Evolutionary conservation across 2,329 filamentous ascomycete genomes (phyloP).

Genomic region (Fusarium virguliforme): DNA sequence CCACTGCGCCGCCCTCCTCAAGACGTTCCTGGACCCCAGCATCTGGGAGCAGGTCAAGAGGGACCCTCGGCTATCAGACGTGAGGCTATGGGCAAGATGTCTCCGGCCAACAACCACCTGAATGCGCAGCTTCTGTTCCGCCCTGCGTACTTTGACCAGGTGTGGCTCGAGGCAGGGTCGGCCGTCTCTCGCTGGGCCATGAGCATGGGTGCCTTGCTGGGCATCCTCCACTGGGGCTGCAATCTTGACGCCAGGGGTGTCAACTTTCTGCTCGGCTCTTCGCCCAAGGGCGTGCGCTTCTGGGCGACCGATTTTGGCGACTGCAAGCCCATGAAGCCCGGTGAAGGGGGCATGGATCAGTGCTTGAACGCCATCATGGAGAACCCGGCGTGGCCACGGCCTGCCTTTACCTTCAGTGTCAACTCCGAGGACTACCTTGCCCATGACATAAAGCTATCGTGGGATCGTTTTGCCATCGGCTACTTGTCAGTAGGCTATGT

Average conservation of each 20-base stretch:
- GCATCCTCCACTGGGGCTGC: conserved; percentile 49
- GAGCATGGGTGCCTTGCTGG: conserved; percentile 46
- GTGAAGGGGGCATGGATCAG: background rate
- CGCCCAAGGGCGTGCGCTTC: conserved; percentile 12
- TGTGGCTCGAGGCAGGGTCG: conserved; percentile 20
- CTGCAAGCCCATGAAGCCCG: conserved; percentile 26
- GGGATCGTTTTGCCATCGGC: background rate
- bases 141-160: conserved; percentile 46
- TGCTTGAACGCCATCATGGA: conserved; percentile 13
- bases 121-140: conserved; percentile 24
- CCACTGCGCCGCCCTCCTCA: conserved; percentile 16
- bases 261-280: conserved; percentile 40
- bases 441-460: background rate
- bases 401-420: background rate
- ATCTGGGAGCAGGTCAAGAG: background rate
- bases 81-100: conserved; percentile 34
- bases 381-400: conserved; percentile 39
- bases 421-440: background rate
- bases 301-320: conserved; percentile 49
- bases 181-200: conserved; percentile 11
- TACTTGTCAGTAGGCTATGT: conserved; percentile 13
- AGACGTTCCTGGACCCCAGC: background rate
- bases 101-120: background rate
- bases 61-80: conserved; percentile 8
- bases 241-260: conserved; percentile 45